Evolutionary conservation across 345 rosid species (phyloP), one percentile per base, ranked within the genome.

Genomic region (Melaleuca alternifolia): DNA sequence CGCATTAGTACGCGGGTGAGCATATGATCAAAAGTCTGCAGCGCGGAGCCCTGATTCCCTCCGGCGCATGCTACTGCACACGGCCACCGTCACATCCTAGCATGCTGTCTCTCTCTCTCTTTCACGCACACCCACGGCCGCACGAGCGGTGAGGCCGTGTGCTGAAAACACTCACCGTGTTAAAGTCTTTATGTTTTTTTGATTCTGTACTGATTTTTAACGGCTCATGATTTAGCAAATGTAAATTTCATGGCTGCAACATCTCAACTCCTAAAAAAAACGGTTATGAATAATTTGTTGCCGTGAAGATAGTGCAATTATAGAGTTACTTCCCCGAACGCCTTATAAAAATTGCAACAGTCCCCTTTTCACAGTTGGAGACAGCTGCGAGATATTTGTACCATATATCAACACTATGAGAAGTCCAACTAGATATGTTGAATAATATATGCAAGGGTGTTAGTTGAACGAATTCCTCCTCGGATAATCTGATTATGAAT

Each of bases 311-410:
- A n/a, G 9, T n/a, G 71, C 16, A 14, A 12, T 59, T 59, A 14
- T 0, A n/a, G 26, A 6, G 71, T 0, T 0, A 59, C 12, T 12
- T 59, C 37, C 1, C 6, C 37, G n/a, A n/a, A 59, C 71, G 12
- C 71, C 71, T 59, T 59, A 59, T 26, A 0, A 59, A 59, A 14
- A n/a, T 59, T 59, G 71, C 37, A 2, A 14, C 15, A n/a, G 5
- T 59, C 30, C 12, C 71, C 15, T 59, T 59, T 59, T n/a, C 18
- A 59, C 16, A n/a, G 7, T 12, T n/a, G 33, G n/a, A 15, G 71
- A 41, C 28, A 12, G 71, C 71, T 59, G 33, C 71, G 2, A 59
- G 16, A 59, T 59, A 6, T 28, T 26, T 57, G 30, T 26, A 24
- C 30, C 65, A 57, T 41, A 41, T 41, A 57, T 24, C 28, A 4